Evolutionary conservation across 306 rosid genomes (phyloP).

Genomic region (peach (Prunus persica)): DNA sequence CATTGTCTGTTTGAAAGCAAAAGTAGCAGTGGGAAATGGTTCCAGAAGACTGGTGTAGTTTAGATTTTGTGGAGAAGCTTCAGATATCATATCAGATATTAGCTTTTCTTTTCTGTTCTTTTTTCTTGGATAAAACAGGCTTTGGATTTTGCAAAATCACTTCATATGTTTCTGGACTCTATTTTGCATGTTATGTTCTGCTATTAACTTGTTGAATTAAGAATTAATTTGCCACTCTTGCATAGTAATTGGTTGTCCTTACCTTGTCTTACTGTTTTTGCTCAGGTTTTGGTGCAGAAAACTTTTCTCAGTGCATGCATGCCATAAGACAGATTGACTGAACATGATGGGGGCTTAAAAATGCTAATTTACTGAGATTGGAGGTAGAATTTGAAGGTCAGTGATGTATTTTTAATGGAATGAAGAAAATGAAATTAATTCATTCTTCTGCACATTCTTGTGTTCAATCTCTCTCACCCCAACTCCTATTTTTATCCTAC

Average conservation of each 20-base stretch:
- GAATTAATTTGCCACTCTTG: too few relatives aligned
- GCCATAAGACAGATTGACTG: not conserved
- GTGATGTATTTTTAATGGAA: constrained; percentile 4
- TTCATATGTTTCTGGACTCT: too few relatives aligned
- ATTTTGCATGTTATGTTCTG: too few relatives aligned
- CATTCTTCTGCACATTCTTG: not conserved
- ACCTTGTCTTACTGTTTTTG: not conserved
- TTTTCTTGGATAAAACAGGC: too few relatives aligned
- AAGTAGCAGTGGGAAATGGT: too few relatives aligned
- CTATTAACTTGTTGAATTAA: too few relatives aligned
- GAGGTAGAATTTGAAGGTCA: not conserved
- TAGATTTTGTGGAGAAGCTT: too few relatives aligned
- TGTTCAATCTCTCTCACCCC: not conserved
- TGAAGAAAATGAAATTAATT: not conserved
- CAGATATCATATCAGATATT: too few relatives aligned
- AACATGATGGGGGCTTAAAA: not conserved
- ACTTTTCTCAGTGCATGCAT: not conserved
- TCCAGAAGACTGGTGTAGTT: too few relatives aligned
- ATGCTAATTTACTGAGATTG: not conserved
- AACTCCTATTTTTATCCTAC: not conserved
- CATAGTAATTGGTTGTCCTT: not conserved
- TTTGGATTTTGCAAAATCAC: too few relatives aligned
- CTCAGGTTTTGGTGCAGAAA: constrained; percentile 2
- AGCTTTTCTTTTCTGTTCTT: too few relatives aligned
- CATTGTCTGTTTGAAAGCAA: too few relatives aligned